These are phyloP conservation scores for Alternaria postmessia DNA, from an alignment of 2,329 filamentous ascomycete species.

Conservation along the genomic window DNA sequence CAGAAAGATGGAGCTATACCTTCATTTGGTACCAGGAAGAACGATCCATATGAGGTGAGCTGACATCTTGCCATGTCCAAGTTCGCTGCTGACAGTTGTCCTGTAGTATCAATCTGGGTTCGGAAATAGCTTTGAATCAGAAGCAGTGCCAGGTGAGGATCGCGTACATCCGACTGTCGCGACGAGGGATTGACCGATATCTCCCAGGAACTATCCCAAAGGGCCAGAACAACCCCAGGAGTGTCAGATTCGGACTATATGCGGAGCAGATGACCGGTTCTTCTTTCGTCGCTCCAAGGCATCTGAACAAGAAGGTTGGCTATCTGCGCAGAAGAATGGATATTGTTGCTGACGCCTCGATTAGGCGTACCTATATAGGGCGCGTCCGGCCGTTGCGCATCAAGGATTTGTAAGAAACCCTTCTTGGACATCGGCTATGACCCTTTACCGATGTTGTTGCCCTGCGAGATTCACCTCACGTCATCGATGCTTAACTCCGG, in stretches of 20 bases:
- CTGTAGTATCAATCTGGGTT: conserved; percentile 64
- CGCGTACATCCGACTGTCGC: not conserved
- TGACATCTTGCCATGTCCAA: conserved; percentile 5
- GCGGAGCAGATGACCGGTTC: conserved; percentile 50
- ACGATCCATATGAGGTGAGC: conserved; percentile 62
- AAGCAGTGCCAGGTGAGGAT: conserved; percentile 53
- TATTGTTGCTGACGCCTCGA: conserved; percentile 9
- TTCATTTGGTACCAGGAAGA: conserved; percentile 62
- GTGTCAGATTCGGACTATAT: conserved; percentile 48
- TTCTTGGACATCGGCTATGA: not conserved
- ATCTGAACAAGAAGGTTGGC: conserved; percentile 46
- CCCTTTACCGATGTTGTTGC: conserved; percentile 1
- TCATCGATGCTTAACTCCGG: not conserved
- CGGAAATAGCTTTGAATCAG: conserved; percentile 60
- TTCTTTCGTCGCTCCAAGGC: conserved; percentile 47
- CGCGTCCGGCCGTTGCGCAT: conserved; percentile 49
- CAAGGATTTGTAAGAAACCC: conserved; percentile 47
- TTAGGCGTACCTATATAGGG: conserved; percentile 45
- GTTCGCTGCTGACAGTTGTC: conserved; percentile 14
- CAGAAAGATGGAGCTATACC: conserved; percentile 65
- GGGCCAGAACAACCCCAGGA: conserved; percentile 55
- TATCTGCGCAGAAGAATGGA: not conserved
- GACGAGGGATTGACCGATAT: conserved; percentile 24
- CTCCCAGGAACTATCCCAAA: conserved; percentile 53
- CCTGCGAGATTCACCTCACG: not conserved